Conservation (phyloP, 768 basidiomycete genomes). For the Suillus plorans region DNA sequence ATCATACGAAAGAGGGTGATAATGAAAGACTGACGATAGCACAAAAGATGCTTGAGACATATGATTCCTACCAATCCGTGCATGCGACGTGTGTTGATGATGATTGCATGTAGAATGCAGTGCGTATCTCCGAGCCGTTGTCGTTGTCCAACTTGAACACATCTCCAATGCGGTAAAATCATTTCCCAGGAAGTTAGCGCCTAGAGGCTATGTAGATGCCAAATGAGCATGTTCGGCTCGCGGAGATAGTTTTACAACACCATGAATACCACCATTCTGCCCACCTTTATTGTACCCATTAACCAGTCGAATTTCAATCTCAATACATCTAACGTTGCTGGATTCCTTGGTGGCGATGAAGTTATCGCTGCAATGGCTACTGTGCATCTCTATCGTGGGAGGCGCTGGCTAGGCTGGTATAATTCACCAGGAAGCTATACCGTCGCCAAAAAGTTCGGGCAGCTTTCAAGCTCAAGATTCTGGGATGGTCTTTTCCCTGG, state of each 20-base stretch:
- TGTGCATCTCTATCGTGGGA: conserved; percentile 32
- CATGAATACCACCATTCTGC: not conserved
- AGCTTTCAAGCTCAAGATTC: conserved; percentile 22
- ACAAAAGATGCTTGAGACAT: conserved; percentile 69
- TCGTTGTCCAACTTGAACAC: not conserved
- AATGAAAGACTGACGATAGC: conserved; percentile 55
- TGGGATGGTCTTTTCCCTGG: conserved; percentile 28
- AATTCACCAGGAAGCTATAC: conserved; percentile 34
- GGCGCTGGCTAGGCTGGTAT: conserved; percentile 38
- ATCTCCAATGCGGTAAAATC: not conserved
- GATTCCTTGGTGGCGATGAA: conserved; percentile 37
- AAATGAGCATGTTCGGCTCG: not conserved
- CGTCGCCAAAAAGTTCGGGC: conserved; percentile 31
- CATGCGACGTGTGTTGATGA: not conserved
- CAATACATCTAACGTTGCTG: conserved; percentile 30
- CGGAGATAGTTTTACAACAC: not conserved
- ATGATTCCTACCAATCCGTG: conserved; percentile 32
- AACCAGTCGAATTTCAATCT: conserved; percentile 18
- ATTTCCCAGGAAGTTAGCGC: not conserved
- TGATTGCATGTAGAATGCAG: not conserved
- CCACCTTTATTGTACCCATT: not conserved
- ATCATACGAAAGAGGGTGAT: not conserved
- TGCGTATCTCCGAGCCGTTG: not conserved
- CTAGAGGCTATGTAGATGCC: not conserved
- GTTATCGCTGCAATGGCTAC: conserved; percentile 34